Conservation (phyloP, 495 filamentous ascomycete species). For the Penicillium waksmanii region DNA sequence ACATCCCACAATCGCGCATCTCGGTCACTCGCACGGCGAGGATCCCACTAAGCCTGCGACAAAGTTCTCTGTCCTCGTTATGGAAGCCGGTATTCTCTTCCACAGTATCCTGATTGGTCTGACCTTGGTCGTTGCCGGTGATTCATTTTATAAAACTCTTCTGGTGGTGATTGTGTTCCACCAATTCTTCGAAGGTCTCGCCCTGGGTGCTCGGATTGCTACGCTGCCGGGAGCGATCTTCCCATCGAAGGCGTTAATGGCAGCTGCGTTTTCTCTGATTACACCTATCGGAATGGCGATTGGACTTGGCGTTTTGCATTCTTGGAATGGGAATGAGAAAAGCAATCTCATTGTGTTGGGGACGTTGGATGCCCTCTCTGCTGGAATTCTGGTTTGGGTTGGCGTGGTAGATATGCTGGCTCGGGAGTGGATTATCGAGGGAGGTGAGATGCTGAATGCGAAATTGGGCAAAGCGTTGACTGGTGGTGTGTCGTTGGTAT, state of each 20-base stretch:
- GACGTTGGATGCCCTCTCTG: constrained; percentile 49
- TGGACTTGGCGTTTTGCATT: constrained; percentile 45
- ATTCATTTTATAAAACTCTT: constrained; percentile 66
- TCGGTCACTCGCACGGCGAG: constrained; percentile 37
- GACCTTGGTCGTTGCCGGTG: constrained; percentile 42
- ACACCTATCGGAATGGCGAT: constrained; percentile 53
- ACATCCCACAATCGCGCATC: constrained; percentile 21
- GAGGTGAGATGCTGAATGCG: constrained; percentile 44
- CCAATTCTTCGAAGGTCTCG: constrained; percentile 69
- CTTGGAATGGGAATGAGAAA: constrained; percentile 42
- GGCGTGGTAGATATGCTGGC: constrained; percentile 51
- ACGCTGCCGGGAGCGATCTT: constrained; percentile 58
- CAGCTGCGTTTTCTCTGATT: constrained; percentile 41
- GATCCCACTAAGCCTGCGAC: constrained; percentile 42
- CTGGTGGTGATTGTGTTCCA: constrained; percentile 77
- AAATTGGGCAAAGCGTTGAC: constrained; percentile 31
- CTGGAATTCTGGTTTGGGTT: constrained; percentile 51
- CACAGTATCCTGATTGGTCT: constrained; percentile 60
- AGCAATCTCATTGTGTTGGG: constrained; percentile 46
- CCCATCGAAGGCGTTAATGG: constrained; percentile 45
- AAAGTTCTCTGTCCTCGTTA: constrained; percentile 61
- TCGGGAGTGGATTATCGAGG: constrained; percentile 50
- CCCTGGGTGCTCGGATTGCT: constrained; percentile 74
- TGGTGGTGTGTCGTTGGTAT: constrained; percentile 38
- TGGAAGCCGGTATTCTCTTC: constrained; percentile 74